Conservation (phyloP, 2,329 filamentous ascomycete genomes). For the Pseudogymnoascus sp. region DNA sequence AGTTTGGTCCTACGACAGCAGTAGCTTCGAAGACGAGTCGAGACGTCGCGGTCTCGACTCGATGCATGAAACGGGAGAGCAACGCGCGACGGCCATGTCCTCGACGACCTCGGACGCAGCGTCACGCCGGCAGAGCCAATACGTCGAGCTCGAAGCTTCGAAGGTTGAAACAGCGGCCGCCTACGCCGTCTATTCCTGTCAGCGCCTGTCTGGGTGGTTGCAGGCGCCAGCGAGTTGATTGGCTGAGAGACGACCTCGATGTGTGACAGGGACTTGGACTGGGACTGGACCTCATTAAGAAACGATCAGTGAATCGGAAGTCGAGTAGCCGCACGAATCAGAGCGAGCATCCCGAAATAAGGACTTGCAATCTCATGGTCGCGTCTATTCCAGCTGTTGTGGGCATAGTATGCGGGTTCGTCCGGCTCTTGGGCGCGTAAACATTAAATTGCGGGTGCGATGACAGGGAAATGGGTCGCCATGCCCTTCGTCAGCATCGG, state of each 20-base stretch:
- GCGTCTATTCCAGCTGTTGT: background rate
- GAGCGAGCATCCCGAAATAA: background rate
- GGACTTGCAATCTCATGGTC: background rate
- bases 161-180: background rate
- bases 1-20: background rate
- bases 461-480: background rate
- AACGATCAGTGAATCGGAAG: background rate
- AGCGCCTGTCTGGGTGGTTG: constrained; percentile 4
- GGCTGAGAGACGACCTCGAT: background rate
- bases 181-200: background rate
- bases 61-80: background rate
- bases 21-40: background rate
- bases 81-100: background rate
- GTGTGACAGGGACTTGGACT: background rate
- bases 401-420: background rate
- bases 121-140: background rate
- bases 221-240: background rate
- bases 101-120: background rate
- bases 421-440: background rate
- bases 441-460: background rate
- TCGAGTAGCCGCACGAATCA: background rate
- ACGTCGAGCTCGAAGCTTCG: background rate
- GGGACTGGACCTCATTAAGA: background rate
- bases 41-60: background rate
- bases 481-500: background rate